Evolutionary conservation across 257 asterid species (phyloP).

Genomic region (Anisodus acutangulus): DNA sequence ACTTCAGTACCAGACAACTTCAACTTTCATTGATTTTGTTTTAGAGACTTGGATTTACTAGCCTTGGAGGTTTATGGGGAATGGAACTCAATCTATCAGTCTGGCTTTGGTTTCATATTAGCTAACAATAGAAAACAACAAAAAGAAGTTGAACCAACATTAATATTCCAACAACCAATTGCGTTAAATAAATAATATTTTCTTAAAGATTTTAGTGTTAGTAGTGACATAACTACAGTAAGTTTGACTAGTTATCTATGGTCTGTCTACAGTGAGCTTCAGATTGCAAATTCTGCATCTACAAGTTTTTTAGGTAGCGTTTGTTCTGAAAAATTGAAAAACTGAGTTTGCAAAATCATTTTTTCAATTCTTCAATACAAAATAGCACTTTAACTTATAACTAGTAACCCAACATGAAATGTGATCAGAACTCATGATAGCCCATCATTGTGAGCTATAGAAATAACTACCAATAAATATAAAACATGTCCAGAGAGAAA

Average conservation of each 20-base stretch:
- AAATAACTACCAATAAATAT: neutral
- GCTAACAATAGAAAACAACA: neutral
- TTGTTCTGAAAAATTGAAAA: neutral
- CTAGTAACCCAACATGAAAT: neutral
- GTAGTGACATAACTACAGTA: neutral
- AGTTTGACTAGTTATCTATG: constrained; percentile 8
- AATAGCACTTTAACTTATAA: neutral
- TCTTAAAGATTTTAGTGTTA: neutral
- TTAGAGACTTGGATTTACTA: neutral
- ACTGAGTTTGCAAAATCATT: neutral
- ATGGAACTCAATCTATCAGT: neutral
- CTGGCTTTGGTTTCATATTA: neutral
- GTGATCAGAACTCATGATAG: neutral
- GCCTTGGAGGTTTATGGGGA: neutral
- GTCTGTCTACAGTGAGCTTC: constrained; percentile 13
- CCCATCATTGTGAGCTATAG: neutral
- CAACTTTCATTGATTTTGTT: constrained; percentile 8
- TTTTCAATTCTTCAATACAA: neutral
- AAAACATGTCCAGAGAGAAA: no score
- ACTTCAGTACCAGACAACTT: constrained; percentile 22
- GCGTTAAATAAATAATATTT: neutral
- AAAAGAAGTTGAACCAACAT: neutral
- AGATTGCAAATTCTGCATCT: constrained; percentile 6
- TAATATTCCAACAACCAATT: neutral
- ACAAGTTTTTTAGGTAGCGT: neutral